Percentiles rank a stretch among this genome's conserved stretches.
Evolutionary conservation across 2,329 filamentous ascomycete genomes (phyloP).

Genomic region (Ophiocordyceps camponoti-saundersi): DNA sequence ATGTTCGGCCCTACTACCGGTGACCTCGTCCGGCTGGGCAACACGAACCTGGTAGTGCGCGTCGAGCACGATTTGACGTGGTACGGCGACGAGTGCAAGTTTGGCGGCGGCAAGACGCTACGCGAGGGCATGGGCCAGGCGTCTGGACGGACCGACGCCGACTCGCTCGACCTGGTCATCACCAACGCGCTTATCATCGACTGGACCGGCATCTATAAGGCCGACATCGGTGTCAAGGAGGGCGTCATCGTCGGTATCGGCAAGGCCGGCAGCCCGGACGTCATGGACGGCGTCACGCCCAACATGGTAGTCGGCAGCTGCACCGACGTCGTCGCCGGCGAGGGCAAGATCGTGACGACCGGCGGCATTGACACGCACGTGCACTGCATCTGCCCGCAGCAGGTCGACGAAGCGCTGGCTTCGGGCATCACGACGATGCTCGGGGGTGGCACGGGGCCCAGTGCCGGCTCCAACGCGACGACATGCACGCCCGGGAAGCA

Average conservation of each 20-base stretch:
- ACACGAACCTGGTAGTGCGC: slow-evolving; percentile 77
- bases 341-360: slow-evolving; percentile 79
- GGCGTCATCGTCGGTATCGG: slow-evolving; percentile 78
- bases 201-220: slow-evolving; percentile 88
- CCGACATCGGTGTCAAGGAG: slow-evolving; percentile 84
- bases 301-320: slow-evolving; percentile 71
- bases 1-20: slow-evolving; percentile 93
- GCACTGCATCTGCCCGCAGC: slow-evolving; percentile 90
- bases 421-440: slow-evolving; percentile 83
- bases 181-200: slow-evolving; percentile 84
- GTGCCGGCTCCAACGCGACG: slow-evolving; percentile 77
- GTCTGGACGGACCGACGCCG: slow-evolving; percentile 52
- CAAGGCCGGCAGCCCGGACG: slow-evolving; percentile 92
- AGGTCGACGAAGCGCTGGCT: slow-evolving; percentile 66
- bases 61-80: slow-evolving; percentile 73
- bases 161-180: slow-evolving; percentile 70
- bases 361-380: slow-evolving; percentile 84
- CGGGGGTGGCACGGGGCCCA: slow-evolving; percentile 79
- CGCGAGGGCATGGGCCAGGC: slow-evolving; percentile 94
- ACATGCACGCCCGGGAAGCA: slow-evolving; percentile 81
- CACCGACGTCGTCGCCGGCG: slow-evolving; percentile 83
- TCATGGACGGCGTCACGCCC: slow-evolving; percentile 74
- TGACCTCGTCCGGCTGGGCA: slow-evolving; percentile 65
- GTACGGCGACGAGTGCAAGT: slow-evolving; percentile 89
- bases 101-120: slow-evolving; percentile 86